Conservation (phyloP, 169 alveolate genomes). For the Plasmodium yoelii region DNA sequence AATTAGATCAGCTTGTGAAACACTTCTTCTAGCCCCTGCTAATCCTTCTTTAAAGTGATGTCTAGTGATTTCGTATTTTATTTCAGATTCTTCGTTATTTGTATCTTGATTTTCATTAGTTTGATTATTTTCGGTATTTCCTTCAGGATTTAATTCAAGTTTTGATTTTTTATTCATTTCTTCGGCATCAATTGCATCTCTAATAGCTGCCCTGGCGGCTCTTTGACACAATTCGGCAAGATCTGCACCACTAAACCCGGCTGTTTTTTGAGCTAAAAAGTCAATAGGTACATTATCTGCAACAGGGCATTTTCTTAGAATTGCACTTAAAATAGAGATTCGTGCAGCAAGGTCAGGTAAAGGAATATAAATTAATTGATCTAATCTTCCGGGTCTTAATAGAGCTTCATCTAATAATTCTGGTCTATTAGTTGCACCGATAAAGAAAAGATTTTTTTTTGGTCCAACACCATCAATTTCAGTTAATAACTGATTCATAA, state of each 20-base stretch:
- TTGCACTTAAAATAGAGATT: conserved; percentile 95
- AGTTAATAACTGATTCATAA: conserved; percentile 98
- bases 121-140: conserved; percentile 75
- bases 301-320: conserved; percentile 97
- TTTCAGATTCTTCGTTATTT: conserved; percentile 87
- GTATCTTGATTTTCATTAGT: conserved; percentile 22
- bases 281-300: conserved; percentile 97
- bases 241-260: conserved; percentile 99
- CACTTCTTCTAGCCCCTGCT: conserved; percentile 98
- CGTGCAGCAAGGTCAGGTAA: conserved; percentile 99
- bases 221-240: conserved; percentile 98
- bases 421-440: conserved; percentile 99
- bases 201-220: conserved; percentile 99
- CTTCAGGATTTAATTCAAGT: conserved; percentile 77
- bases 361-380: conserved; percentile 99
- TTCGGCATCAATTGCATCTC: conserved; percentile 95
- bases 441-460: conserved; percentile 98
- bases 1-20: conserved; percentile 93
- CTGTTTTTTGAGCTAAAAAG: conserved; percentile 98
- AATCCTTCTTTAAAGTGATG: conserved; percentile 99
- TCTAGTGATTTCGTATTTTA: conserved; percentile 96
- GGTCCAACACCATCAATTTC: conserved; percentile 99
- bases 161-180: conserved; percentile 82
- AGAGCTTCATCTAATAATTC: conserved; percentile 99
- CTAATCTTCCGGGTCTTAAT: conserved; percentile 99